A percentile compares a stretch with the other conserved stretches of the same genome.
Evolutionary conservation across 2,329 filamentous ascomycete genomes (phyloP).

Genomic region (Paraphoma chrysanthemicola): DNA sequence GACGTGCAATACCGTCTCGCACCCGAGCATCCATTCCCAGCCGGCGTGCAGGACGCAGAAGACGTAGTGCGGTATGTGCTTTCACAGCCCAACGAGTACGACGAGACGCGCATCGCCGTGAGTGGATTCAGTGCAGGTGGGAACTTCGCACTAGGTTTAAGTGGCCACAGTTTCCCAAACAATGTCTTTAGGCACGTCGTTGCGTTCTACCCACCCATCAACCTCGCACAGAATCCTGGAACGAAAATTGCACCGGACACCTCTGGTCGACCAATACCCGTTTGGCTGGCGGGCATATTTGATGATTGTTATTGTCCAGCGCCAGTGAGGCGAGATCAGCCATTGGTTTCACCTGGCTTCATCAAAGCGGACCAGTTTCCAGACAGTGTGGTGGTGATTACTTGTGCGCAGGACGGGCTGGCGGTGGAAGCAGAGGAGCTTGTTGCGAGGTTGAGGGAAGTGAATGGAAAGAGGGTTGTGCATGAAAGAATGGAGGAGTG

Average conservation of each 20-base stretch:
- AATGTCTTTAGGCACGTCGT: background rate
- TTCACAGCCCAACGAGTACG: conserved; percentile 37
- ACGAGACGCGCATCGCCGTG: conserved; percentile 36
- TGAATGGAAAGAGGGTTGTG: background rate
- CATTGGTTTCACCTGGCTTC: background rate
- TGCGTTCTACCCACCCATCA: background rate
- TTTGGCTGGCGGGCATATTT: background rate
- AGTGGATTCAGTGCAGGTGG: conserved; percentile 53
- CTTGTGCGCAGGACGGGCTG: background rate
- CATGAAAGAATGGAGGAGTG: background rate
- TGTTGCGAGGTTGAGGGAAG: background rate
- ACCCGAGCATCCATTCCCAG: conserved; percentile 50
- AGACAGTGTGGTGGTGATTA: background rate
- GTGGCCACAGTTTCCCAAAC: background rate
- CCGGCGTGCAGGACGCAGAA: conserved; percentile 46
- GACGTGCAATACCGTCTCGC: conserved; percentile 50
- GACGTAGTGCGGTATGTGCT: conserved; percentile 44
- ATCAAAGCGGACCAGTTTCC: background rate
- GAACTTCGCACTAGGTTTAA: conserved; percentile 43
- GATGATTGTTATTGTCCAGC: background rate
- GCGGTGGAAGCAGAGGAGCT: background rate
- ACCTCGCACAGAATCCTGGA: background rate
- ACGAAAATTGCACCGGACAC: background rate
- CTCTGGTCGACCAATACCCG: background rate
- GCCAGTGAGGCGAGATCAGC: background rate